phyloP scores from a whole-genome alignment of 805 yeast genomes.

The Cyberlindnera euphorbiae region DNA sequence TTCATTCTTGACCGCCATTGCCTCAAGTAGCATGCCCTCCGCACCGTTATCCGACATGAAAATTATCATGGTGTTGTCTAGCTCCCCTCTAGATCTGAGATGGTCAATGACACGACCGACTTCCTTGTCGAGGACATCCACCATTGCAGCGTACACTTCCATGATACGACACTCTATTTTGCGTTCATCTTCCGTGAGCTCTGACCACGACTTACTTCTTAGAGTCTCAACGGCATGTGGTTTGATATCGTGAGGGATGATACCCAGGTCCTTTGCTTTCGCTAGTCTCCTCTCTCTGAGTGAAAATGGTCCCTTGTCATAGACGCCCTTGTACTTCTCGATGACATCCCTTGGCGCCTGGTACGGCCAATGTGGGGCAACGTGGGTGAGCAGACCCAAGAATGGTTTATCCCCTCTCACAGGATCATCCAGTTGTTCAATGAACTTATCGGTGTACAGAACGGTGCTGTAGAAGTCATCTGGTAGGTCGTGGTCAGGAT shows the following conservation, averaged over 20 bases:
- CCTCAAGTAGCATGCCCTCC: conserved; percentile 55
- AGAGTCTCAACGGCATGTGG: conserved; percentile 41
- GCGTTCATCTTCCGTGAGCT: conserved; percentile 35
- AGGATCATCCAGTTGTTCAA: conserved; percentile 31
- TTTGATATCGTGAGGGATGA: conserved; percentile 37
- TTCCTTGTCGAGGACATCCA: conserved; percentile 46
- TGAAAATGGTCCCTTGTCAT: conserved; percentile 45
- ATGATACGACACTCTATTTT: conserved; percentile 38
- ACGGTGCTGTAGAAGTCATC: conserved; percentile 44
- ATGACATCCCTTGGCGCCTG: conserved; percentile 50
- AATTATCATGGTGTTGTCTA: conserved; percentile 51
- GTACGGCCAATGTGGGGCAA: conserved; percentile 67
- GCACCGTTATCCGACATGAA: conserved; percentile 67
- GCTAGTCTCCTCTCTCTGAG: conserved; percentile 36
- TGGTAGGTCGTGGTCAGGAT: conserved; percentile 30
- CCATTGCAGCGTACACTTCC: conserved; percentile 65
- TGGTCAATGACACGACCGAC: conserved; percentile 44
- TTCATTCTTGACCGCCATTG: conserved; percentile 38
- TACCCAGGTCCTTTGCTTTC: conserved; percentile 40
- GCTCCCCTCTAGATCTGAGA: conserved; percentile 38
- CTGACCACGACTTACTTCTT: conserved; percentile 39
- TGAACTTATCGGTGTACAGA: conserved; percentile 39
- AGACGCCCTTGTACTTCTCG: conserved; percentile 42
- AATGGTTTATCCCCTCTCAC: conserved; percentile 44
- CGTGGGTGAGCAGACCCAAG: conserved; percentile 49